Evolutionary conservation across 2,329 filamentous ascomycete genomes (phyloP).

Genomic region (Curvularia sp.): DNA sequence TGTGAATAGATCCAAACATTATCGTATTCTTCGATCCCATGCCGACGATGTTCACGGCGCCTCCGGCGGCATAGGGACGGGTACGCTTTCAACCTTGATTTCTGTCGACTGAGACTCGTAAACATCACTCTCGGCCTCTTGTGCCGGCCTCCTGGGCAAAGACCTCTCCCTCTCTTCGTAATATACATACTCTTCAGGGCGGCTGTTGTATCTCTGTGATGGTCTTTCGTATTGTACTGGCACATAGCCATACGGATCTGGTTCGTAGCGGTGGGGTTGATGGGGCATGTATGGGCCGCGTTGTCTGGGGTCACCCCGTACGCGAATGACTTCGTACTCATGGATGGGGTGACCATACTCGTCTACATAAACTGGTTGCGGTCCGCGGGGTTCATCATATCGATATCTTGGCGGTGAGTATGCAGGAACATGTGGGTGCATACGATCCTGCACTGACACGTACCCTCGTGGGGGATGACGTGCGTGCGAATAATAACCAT

Average conservation of each 20-base stretch:
- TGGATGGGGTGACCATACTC: slow-evolving; percentile 41
- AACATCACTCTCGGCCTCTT: slow-evolving; percentile 33
- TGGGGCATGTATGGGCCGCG: slow-evolving; percentile 22
- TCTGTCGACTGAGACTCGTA: slow-evolving; percentile 37
- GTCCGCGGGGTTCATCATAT: slow-evolving; percentile 39
- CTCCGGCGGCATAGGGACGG: slow-evolving; percentile 24
- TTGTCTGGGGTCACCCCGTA: slow-evolving; percentile 34
- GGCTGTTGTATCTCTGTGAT: slow-evolving; percentile 36
- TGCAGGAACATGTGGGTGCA: slow-evolving; percentile 28
- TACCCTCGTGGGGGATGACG: slow-evolving; percentile 41
- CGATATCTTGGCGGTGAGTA: slow-evolving; percentile 42
- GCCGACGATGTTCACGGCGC: slow-evolving; percentile 4
- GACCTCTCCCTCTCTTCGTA: slow-evolving; percentile 43
- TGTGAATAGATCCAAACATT: neutral
- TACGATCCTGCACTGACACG: slow-evolving; percentile 45
- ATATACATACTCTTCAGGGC: slow-evolving; percentile 39
- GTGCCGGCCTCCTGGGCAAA: slow-evolving; percentile 26
- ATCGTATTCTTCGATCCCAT: neutral
- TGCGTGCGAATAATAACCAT: slow-evolving; percentile 28
- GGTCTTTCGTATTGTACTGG: slow-evolving; percentile 41
- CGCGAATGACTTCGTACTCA: slow-evolving; percentile 45
- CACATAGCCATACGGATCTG: slow-evolving; percentile 41
- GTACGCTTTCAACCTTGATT: slow-evolving; percentile 37
- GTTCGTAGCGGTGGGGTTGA: slow-evolving; percentile 37
- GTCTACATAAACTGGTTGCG: slow-evolving; percentile 43